Base-by-base conservation (phyloP, 345 rosid species). In the Leavenworthia alabamica region DNA sequence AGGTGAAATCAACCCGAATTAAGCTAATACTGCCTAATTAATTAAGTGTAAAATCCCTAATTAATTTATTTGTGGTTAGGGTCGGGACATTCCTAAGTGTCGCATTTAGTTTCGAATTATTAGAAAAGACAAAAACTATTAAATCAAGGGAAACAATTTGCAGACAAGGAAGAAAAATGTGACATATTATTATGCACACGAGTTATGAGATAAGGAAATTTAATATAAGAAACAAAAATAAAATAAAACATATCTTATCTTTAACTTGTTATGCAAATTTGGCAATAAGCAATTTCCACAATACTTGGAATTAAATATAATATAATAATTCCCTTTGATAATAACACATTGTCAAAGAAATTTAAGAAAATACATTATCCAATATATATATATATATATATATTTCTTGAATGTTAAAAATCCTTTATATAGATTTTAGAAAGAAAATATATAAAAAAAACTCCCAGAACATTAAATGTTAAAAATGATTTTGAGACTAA, bases 161-260 rank as follows among this genome's bases (percentile, higher is more conserved):
- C 36, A 55, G 43, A 62, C 50, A 62, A 70, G 28, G 57, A 62
- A 54, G 74, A 55, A 54, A 70, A 70, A 54, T 70, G 74, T 62
- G 68, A 12, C 63, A 37, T 28, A 54, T 54, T 70, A 27, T 69
- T 40, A n/a, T 40, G 51, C 17, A 69, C 60, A 67, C 60, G 66
- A 59, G 52, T 59, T 56, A 13, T 67, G 3, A 56, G 64, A 57
- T 47, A 20, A 37, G 11, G 64, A 29, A 51, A 17, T 14, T 40
- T 1, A 29, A 52, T 41, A 10, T 2, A 24, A 11, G 43, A 20
- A 53, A 40, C 3, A 40, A 24, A 9, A 20, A 45, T 4, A 69
- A 36, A 0, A 44, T 19, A 32, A 52, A 9, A 7, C 19, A n/a
- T 3, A 68, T 24, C 55, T 68, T 54, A 61, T 70, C 62, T 61